These are phyloP conservation scores for Vigna radiata DNA, from an alignment of 306 rosid species.

Conservation along the genomic window DNA sequence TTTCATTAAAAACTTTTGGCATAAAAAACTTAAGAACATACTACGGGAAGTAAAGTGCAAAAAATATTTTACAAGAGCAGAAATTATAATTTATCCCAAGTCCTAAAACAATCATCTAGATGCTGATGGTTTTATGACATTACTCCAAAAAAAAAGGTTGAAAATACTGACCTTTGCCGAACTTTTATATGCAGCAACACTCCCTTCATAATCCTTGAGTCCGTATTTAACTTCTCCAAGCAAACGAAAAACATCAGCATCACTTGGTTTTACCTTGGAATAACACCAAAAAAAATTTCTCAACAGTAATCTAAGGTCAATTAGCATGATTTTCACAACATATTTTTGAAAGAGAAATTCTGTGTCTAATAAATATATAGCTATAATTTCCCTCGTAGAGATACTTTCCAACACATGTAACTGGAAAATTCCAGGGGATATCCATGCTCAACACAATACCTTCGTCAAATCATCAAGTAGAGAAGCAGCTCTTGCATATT, in stretches of 20 bases:
- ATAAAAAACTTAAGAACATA: constrained; percentile 9
- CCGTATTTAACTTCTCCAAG: constrained; percentile 90
- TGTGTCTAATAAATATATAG: constrained; percentile 18
- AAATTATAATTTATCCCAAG: constrained; percentile 14
- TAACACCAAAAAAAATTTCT: constrained; percentile 26
- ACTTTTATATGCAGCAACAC: constrained; percentile 77
- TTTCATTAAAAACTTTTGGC: not conserved
- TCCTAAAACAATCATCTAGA: constrained; percentile 24
- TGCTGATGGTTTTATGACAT: constrained; percentile 29
- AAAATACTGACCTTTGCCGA: constrained; percentile 70
- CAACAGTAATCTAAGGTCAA: constrained; percentile 18
- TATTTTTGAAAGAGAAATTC: constrained; percentile 18
- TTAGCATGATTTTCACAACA: constrained; percentile 32
- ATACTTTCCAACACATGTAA: not conserved
- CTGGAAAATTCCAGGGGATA: constrained; percentile 22
- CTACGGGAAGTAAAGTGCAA: constrained; percentile 7
- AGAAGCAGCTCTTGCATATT: constrained; percentile 75
- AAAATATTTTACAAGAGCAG: not conserved
- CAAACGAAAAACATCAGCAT: constrained; percentile 85
- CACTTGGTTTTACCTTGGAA: constrained; percentile 71
- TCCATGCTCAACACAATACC: constrained; percentile 49
- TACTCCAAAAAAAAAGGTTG: constrained; percentile 32
- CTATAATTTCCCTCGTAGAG: constrained; percentile 10
- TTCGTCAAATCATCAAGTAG: constrained; percentile 83
- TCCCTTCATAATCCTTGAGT: constrained; percentile 83